Evolutionary conservation across 1,284 basidiomycete species (phyloP), one percentile per base, ranked within the genome.

Genomic region (Anthracocystis walkeri): DNA sequence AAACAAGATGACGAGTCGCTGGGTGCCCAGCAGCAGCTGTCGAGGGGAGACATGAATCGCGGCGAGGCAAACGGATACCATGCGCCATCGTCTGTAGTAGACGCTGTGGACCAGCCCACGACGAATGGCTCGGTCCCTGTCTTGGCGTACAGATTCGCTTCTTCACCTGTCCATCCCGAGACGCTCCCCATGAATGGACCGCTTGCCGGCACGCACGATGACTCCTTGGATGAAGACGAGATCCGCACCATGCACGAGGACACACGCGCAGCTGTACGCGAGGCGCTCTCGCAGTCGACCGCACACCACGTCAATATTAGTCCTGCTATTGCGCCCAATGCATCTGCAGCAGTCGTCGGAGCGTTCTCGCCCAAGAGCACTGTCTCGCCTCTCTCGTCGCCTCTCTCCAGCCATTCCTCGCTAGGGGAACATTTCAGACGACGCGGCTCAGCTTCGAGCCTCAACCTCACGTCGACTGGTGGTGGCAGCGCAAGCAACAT

Each of bases 191-290:
- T 53, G 18, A 7, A 25, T 2, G 53, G 48, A 21, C 58, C 53
- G 7, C 58, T 59, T 21, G 59, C 59, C 7, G 56, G 56, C 25
- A 45, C 56, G n/a, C 69, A 66, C 35, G 69, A 66, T 18, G 46
- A 72, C 49, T 59, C 54, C 7, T 33, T 75, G 14, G 66, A 65
- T 27, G 72, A 68, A 20, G 65, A 69, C 12, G 72, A 75, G 49
- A 69, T 75, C 45, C 72, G 72, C 14, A 58, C 65, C 11, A 75
- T 75, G 72, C 66, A 65, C 40, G 72, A 69, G 33, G 58, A 69
- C 35, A 75, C 66, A 20, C 62, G 67, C 7, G 59, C 63, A 6
- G 72, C 72, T 10, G 72, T 75, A 5, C 66, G 66, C 33, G 72
- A 75, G 31, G 72, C 72, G 21, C 72, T 75, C 14, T 75, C 72